Evolutionary conservation across 2,329 filamentous ascomycete species (phyloP).

Genomic region (Xylaria sp.): DNA sequence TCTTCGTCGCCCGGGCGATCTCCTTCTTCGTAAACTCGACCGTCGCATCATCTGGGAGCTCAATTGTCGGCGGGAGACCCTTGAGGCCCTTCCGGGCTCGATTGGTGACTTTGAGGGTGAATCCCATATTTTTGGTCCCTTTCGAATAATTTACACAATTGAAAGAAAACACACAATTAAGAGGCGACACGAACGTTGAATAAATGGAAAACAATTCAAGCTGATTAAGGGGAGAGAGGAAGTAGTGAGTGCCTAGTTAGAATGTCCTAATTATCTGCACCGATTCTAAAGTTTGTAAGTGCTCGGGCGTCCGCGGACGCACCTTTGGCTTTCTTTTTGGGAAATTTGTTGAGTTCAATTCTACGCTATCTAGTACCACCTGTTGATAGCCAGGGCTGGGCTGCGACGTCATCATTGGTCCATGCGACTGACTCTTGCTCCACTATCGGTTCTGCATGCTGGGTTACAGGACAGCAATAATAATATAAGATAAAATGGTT

Average conservation of each 20-base stretch:
- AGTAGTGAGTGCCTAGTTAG: background rate
- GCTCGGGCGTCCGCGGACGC: constrained; percentile 31
- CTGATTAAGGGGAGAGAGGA: background rate
- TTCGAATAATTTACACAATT: background rate
- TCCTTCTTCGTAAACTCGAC: constrained; percentile 69
- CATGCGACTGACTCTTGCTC: constrained; percentile 2
- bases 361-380: background rate
- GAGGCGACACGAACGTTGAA: background rate
- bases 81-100: constrained; percentile 55
- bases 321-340: constrained; percentile 4
- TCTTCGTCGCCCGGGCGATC: constrained; percentile 62
- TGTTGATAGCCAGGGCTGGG: background rate
- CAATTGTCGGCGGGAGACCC: constrained; percentile 63
- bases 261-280: background rate
- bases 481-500: background rate
- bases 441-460: constrained; percentile 11
- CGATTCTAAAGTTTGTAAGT: constrained; percentile 13
- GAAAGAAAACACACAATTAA: background rate
- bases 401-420: constrained; percentile 34
- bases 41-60: constrained; percentile 62
- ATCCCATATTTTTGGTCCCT: constrained; percentile 38
- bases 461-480: background rate
- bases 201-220: background rate
- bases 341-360: constrained; percentile 32
- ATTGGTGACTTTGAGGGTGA: constrained; percentile 49